Evolutionary conservation across 768 basidiomycete species (phyloP), one percentile per base, ranked within the genome.

Genomic region (Hebeloma cylindrosporum): DNA sequence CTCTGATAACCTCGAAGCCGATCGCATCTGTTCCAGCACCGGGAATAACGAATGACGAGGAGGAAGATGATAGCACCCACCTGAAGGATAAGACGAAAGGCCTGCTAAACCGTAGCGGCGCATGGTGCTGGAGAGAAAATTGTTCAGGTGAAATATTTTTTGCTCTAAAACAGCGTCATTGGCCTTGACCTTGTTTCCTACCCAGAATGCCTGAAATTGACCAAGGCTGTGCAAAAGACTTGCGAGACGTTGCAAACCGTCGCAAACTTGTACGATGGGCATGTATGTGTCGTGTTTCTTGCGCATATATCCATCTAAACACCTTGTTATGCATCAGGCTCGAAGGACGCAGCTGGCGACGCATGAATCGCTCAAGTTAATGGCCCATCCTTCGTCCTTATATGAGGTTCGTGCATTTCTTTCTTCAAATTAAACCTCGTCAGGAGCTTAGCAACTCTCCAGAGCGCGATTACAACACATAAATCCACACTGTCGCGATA

Each of bases 101-200:
- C 0, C 57, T 85, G 38, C 55, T 81, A 42, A 92, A 91, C 51
- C 69, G 72, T 7, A 78, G 87, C 18, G 84, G 87, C 1, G 89
- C 87, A 3, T 88, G 91, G 87, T 91, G 89, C 61, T 94, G 90
- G 89, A 74, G 82, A 18, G 88, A 93, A 41, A 74, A 73, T 2
- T 92, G 90, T 59, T 64, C 75, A 60, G 82, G 88, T 87, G 54
- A 10, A 67, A 38, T 5, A 14, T 37, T 23, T 38, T 2, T 35
- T 31, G 3, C 25, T 34, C 25, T 21, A 26, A 14, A n/a, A 38
- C 23, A 5, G 14, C 17, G 17, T 41, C 40, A 11, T 11, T 29
- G 13, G 32, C 14, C 32, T 33, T 21, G 11, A 7, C 23, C 26
- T 40, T 5, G 3, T 13, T 16, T 36, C 21, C n/a, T 29, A 11